Percentiles rank a stretch among this genome's conserved stretches.
Evolutionary conservation across 208 protist genomes (phyloP).

Genomic region (Phytomonas sp.): DNA sequence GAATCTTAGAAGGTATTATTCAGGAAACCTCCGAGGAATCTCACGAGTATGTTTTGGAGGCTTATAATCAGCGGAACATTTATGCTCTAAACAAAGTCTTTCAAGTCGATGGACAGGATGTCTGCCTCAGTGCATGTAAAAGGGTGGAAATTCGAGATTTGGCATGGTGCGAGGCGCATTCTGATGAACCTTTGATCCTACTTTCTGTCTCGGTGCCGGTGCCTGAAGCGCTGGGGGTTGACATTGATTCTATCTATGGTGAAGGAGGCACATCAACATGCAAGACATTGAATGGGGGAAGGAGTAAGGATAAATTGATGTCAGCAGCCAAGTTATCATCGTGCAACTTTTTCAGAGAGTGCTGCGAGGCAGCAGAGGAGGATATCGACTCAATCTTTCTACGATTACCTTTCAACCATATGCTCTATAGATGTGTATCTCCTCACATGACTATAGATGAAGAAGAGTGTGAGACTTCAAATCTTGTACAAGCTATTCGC

Average conservation of each 20-base stretch:
- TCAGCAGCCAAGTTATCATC: background rate
- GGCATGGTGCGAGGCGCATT: conserved; percentile 17
- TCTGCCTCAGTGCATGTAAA: conserved; percentile 18
- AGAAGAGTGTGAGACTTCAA: background rate
- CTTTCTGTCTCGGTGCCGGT: conserved; percentile 9
- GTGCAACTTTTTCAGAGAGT: conserved; percentile 7
- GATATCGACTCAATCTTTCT: background rate
- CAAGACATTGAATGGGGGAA: background rate
- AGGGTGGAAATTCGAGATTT: conserved; percentile 25
- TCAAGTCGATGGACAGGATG: conserved; percentile 20
- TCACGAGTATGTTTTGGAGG: conserved; percentile 21
- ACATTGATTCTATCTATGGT: background rate
- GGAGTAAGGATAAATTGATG: background rate
- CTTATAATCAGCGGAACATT: conserved; percentile 27
- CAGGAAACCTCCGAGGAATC: conserved; percentile 19
- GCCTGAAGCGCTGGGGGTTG: background rate
- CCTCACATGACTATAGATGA: background rate
- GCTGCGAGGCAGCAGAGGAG: conserved; percentile 1
- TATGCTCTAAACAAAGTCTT: conserved; percentile 45
- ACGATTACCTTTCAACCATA: background rate
- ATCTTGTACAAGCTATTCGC: conserved; percentile 15
- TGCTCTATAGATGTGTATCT: background rate
- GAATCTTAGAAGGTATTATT: conserved; percentile 37
- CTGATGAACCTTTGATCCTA: conserved; percentile 3
- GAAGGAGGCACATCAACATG: background rate